Conservation (phyloP, 768 basidiomycete genomes). For the Dacryopinax primogenitus region DNA sequence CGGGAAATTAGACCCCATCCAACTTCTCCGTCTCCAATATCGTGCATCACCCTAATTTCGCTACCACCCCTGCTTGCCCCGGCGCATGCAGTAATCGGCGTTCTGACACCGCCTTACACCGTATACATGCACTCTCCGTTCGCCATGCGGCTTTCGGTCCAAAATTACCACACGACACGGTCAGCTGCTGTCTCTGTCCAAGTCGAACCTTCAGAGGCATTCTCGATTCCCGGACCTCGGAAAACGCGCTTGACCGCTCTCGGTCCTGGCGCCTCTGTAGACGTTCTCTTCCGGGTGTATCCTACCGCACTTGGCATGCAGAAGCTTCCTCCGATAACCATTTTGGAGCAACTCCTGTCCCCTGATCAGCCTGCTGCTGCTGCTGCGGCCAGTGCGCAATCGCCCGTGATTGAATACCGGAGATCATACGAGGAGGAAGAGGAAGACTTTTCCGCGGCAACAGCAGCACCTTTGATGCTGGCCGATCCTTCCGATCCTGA, state of each 20-base stretch:
- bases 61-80: constrained; percentile 55
- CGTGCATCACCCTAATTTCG: constrained; percentile 38
- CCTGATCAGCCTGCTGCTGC: neutral
- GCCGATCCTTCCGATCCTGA: constrained; percentile 4
- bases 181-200: constrained; percentile 60
- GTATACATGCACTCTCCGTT: constrained; percentile 53
- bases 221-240: constrained; percentile 67
- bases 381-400: neutral
- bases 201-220: constrained; percentile 62
- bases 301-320: neutral
- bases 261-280: constrained; percentile 59
- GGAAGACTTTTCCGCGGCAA: constrained; percentile 1
- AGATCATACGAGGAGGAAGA: constrained; percentile 2
- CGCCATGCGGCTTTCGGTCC: constrained; percentile 42
- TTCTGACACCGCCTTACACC: constrained; percentile 48
- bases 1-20: neutral
- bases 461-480: neutral
- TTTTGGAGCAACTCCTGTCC: neutral
- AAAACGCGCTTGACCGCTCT: constrained; percentile 54
- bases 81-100: constrained; percentile 48
- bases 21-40: neutral
- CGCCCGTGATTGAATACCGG: neutral
- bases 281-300: constrained; percentile 38
- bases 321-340: neutral
- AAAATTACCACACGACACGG: constrained; percentile 51